Base-by-base conservation (phyloP, 1,284 basidiomycete species). In the Xanthoconium separans region DNA sequence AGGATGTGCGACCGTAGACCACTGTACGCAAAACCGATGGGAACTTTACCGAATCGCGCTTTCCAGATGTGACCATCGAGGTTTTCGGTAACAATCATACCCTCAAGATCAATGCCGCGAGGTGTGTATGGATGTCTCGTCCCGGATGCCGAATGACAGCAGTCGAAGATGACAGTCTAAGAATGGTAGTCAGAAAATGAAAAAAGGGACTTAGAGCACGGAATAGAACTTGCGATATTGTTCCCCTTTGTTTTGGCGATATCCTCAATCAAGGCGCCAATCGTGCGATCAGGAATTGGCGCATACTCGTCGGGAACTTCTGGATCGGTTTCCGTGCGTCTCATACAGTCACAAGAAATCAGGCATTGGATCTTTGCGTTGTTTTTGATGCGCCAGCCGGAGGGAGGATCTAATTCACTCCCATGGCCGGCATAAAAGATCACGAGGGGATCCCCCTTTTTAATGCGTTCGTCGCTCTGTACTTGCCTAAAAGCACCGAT, bases 1-100 rank as follows among this genome's bases (percentile, higher is more conserved):
- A 53, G 47, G 16, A 53, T 33, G 31, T 53, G 51, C 5, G 51
- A 50, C 16, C 27, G 11, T 33, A 22, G 24, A 31, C 46, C 40
- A 22, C 37, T 4, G 16, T 9, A 2, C 34, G 16, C 74, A 55
- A 85, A 83, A 10, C 77, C 77, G 44, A 67, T 65, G 29, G 67
- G 66, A 13, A 64, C 58, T 7, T 58, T 53, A 2, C 55, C 67
- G 27, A 65, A 67, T 4, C 70, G 69, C 42, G 63, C 63, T 37
- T 68, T 63, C 81, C 81, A 85, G 11, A 84, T 70, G 4, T 76
- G 74, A 1, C 62, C 55, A 52, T 78, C 75, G 11, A 85, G 70
- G 58, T 83, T 78, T 18, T 76, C 72, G 0, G 78, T 61, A 58
- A 18, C 78, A 74, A 6, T 73, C 71, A 4, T 77, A 78, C 74